A percentile compares a stretch with the other conserved stretches of the same genome.
phyloP scores from a whole-genome alignment of 352 stramenopile genomes.

The Globisporangium paroecandrum region DNA sequence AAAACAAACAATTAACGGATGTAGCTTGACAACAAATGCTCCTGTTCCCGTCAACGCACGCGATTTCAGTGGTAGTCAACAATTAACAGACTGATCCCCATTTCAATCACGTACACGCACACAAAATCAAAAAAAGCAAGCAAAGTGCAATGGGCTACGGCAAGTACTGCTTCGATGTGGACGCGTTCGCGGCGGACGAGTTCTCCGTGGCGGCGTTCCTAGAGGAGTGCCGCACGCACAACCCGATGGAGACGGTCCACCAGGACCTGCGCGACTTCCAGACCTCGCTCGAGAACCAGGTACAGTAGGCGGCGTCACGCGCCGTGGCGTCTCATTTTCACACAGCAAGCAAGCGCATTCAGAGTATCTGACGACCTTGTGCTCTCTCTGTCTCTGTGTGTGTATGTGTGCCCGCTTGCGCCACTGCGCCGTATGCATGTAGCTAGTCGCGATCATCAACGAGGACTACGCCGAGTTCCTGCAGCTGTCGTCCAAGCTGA shows the following conservation, averaged over 20 bases:
- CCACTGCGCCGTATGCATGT: conserved; percentile 7
- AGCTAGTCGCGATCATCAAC: conserved; percentile 86
- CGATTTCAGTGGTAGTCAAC: no score
- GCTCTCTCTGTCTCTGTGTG: neutral
- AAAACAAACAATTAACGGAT: no score
- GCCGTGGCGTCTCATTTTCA: neutral
- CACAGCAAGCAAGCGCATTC: neutral
- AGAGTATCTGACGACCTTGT: neutral
- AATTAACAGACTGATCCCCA: neutral
- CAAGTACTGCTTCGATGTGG: conserved; percentile 82
- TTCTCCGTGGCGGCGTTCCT: conserved; percentile 73
- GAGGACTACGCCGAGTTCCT: conserved; percentile 88
- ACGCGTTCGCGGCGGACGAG: conserved; percentile 68
- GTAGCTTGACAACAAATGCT: no score
- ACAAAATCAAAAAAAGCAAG: neutral
- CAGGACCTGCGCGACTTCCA: conserved; percentile 84
- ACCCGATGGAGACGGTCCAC: conserved; percentile 82
- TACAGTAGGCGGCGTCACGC: conserved; percentile 7
- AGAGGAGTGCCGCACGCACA: conserved; percentile 68
- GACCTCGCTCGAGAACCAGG: conserved; percentile 84
- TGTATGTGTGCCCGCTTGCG: neutral
- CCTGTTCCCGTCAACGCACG: no score
- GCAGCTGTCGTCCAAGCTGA: conserved; percentile 84
- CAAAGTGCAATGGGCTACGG: conserved; percentile 28
- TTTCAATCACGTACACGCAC: neutral